These are phyloP conservation scores for Euptelea pleiosperma DNA, from an alignment of 164 flowering plant genomes.

Conservation along the genomic window DNA sequence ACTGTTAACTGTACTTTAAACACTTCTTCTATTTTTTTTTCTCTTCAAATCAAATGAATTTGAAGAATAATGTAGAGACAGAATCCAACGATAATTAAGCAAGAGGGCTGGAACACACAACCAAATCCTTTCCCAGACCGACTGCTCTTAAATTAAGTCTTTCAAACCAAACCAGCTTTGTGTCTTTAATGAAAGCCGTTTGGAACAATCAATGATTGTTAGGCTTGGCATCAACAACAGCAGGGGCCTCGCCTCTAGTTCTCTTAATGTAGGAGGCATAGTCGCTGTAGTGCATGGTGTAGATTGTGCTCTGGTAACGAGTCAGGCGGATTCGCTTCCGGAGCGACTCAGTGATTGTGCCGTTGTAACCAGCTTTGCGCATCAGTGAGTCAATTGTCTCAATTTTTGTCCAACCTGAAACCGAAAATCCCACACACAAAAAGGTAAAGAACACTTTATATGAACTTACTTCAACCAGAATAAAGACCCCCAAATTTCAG, in stretches of 20 bases:
- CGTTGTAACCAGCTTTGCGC: slow-evolving; percentile 87
- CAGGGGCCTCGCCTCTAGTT: slow-evolving; percentile 56
- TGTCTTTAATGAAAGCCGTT: slow-evolving; percentile 12
- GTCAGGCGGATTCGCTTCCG: slow-evolving; percentile 68
- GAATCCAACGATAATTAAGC: slow-evolving; percentile 9
- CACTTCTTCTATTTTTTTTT: not conserved
- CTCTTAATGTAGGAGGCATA: slow-evolving; percentile 62
- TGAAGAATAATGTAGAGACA: slow-evolving; percentile 29
- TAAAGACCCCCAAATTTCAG: not conserved
- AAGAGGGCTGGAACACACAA: slow-evolving; percentile 19
- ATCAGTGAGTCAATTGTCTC: slow-evolving; percentile 90
- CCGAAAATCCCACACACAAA: not conserved
- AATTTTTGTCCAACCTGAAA: slow-evolving; percentile 71
- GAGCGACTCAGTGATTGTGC: slow-evolving; percentile 63
- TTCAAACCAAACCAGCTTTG: slow-evolving; percentile 19
- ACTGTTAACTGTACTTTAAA: slow-evolving; percentile 3
- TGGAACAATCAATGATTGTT: slow-evolving; percentile 33
- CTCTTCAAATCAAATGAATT: slow-evolving; percentile 38
- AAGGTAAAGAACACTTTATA: not conserved
- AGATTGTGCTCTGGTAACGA: slow-evolving; percentile 92
- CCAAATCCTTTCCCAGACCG: slow-evolving; percentile 23
- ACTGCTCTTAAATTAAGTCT: slow-evolving; percentile 11
- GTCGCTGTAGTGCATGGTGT: slow-evolving; percentile 72
- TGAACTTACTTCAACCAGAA: not conserved
- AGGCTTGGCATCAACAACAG: slow-evolving; percentile 39